Evolutionary conservation across 164 flowering plant species (phyloP), one percentile per base, ranked within the genome.

Genomic region (Chloranthus sessilifolius): DNA sequence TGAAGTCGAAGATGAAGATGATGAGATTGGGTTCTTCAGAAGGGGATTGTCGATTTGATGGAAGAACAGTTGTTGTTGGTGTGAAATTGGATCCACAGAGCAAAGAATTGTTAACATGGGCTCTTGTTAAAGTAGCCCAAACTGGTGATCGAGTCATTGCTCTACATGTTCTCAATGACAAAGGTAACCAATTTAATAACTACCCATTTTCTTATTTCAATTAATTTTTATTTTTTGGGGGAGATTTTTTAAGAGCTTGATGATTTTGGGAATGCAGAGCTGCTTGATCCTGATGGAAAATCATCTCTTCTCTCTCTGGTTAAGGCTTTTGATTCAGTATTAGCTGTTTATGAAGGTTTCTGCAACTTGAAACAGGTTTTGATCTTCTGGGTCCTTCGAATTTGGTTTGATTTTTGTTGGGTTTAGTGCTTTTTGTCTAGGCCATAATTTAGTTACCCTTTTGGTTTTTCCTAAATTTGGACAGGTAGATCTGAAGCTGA

Each of bases 321-420:
- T 40, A 86, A 82, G 56, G 73, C 84, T 0, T 94, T 94, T 52
- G 95, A 94, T 53, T 79, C 88, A 28, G 73, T 94, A 40, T 88
- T 94, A 44, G 78, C 87, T 20, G 95, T 85, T 16, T 94, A 94
- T 52, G 89, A 94, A 79, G 97, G 97, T 7, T 94, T 88, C 71
- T 94, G 99, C 76, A 84, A 81, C 63, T 72, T 88, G 65, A 94
- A 88, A 58, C 97, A 94, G 92, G 99, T 88, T 28, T 14, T 16
- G 8, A 8, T 37, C 16, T 27, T 25, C 6, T 23, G 7, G 19
- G 1, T 38, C 36, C 29, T 34, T 20, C 27, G 1, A 7, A 1
- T 17, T 49, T 21, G 7, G 31, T 31, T 4, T 49, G 2, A 42
- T 14, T 26, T 24, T 25, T 44, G 31, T 42, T 23, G 46, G 6